phyloP scores from a whole-genome alignment of 352 stramenopile species.

The Albugo candida region DNA sequence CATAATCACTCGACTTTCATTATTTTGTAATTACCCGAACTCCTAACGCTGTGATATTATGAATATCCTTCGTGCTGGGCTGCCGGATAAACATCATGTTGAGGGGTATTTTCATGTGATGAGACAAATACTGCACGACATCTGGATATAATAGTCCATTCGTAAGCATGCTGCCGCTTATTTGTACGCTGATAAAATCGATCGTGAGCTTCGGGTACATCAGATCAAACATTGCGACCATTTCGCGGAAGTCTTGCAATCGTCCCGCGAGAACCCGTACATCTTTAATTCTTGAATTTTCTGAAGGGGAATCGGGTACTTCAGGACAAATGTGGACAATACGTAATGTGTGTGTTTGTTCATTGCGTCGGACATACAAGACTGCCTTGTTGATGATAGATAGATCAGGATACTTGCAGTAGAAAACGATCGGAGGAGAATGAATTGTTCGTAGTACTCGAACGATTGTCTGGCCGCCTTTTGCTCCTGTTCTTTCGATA shows the following conservation, averaged over 20 bases:
- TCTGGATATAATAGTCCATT: neutral
- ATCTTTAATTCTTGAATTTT: conserved; percentile 1
- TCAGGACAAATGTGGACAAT: conserved; percentile 72
- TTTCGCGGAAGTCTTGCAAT: conserved; percentile 50
- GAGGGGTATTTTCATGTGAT: conserved; percentile 46
- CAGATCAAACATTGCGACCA: conserved; percentile 60
- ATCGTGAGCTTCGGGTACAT: conserved; percentile 89
- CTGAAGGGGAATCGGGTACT: conserved; percentile 4
- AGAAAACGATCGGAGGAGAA: conserved; percentile 80
- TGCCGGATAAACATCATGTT: conserved; percentile 92
- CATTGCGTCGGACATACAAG: conserved; percentile 84
- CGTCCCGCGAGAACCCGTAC: conserved; percentile 14
- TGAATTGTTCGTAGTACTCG: conserved; percentile 41
- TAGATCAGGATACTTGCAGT: conserved; percentile 75
- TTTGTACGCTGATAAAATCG: conserved; percentile 59
- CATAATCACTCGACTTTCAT: too few relatives aligned
- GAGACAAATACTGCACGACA: conserved; percentile 71
- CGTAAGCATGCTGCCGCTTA: neutral
- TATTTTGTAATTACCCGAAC: conserved; percentile 77
- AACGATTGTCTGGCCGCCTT: conserved; percentile 45
- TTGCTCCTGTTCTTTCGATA: conserved; percentile 22
- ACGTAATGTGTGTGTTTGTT: conserved; percentile 81
- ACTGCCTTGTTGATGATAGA: conserved; percentile 87
- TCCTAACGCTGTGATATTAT: conserved; percentile 71
- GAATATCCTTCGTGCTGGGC: conserved; percentile 73